Base-by-base conservation (phyloP, 345 rosid species). In the Murraya paniculata region DNA sequence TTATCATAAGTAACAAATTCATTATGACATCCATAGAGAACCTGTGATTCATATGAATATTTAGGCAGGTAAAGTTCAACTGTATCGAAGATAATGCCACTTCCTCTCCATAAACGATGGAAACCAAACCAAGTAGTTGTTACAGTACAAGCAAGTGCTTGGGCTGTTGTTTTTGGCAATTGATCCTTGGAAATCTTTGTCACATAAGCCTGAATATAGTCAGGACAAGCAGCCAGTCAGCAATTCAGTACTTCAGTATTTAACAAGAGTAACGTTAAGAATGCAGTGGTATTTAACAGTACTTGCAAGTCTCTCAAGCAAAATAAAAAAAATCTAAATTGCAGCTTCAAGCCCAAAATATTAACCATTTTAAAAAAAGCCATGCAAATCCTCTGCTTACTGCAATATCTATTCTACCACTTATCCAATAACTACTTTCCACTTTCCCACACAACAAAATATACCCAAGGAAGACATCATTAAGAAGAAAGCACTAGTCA, bases 61-160 rank as follows among this genome's bases (percentile, higher is more conserved):
- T 70, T 86, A 73, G 98, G 98, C 86, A 95, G 92, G 71, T 90
- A 82, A 81, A 92, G 92, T 50, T 89, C 89, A 82, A 85, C 82
- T 1, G 83, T 79, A 72, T 93, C 97, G 30, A 88, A 71, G 61
- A 87, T 79, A 79, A 64, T 81, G 57, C 84, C 76, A 68, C 84
- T 89, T 81, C 87, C 86, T 87, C 81, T 90, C 78, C 88, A 81
- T 50, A 90, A 78, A 39, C 88, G 86, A 81, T 81, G 72, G 76
- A 88, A 95, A 55, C 98, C 98, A 90, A 90, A 84, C 98, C 98
- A 93, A 24, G 90, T 88, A 45, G 98, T 93, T 64, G 91, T 91
- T 53, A 95, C 95, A 75, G 79, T 89, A 84, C 98, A 95, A 72
- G 76, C 50, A 74, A 86, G 81, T 77, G 90, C 91, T 85, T 87